phyloP scores from a whole-genome alignment of 768 basidiomycete genomes.

The Pleurotus citrinopileatus region DNA sequence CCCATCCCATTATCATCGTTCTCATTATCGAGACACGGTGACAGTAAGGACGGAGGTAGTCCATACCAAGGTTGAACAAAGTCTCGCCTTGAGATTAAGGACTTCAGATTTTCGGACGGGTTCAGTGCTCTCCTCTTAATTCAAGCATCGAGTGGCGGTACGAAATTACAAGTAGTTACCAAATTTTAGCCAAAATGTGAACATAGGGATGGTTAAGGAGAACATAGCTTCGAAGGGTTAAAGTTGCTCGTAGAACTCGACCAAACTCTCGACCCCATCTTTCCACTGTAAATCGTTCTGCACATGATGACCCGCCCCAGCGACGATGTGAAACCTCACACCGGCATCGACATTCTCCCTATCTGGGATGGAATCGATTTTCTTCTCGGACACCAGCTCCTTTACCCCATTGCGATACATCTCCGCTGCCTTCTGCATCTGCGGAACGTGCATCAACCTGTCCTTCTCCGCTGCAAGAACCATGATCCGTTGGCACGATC shows the following conservation, averaged over 20 bases:
- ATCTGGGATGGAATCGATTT: background rate
- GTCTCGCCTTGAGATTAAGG: too few species aligned
- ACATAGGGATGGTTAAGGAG: too few species aligned
- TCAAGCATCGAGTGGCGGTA: too few species aligned
- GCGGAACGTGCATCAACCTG: conserved; percentile 11
- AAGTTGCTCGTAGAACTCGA: conserved; percentile 11
- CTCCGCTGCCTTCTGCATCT: conserved; percentile 13
- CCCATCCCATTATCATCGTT: too few species aligned
- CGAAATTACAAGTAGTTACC: too few species aligned
- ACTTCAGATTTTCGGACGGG: too few species aligned
- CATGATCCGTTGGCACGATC: background rate
- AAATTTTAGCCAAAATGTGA: too few species aligned
- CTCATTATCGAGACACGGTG: too few species aligned
- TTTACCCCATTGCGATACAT: conserved; percentile 5
- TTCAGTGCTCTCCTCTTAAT: too few species aligned
- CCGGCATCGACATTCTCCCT: background rate
- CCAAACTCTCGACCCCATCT: conserved; percentile 3
- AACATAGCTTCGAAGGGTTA: too few species aligned
- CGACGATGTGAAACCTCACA: conserved; percentile 10
- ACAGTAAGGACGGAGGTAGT: too few species aligned
- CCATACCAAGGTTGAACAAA: too few species aligned
- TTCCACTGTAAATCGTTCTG: conserved; percentile 16
- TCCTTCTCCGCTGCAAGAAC: conserved; percentile 12
- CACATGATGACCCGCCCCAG: conserved; percentile 15
- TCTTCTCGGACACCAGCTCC: conserved; percentile 4